Conservation (phyloP, 2,329 filamentous ascomycete genomes). For the Ceratocystis eucalypticola region DNA sequence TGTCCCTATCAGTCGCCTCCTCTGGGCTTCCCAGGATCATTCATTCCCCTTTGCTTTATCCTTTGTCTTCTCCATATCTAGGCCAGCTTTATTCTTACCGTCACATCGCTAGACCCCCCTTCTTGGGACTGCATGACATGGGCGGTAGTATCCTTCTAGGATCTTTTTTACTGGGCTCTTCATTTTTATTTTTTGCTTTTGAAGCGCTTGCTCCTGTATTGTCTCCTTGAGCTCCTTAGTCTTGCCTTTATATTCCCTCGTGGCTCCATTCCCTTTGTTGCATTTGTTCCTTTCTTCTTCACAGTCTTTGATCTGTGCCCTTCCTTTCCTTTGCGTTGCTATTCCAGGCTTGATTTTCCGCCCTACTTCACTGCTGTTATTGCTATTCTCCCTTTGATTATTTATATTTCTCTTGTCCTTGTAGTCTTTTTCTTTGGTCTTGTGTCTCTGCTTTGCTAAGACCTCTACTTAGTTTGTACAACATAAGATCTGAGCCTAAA, state of each 20-base stretch:
- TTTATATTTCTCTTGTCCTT: neutral
- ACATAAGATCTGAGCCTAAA: slow-evolving; percentile 4
- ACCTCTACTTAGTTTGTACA: slow-evolving; percentile 14
- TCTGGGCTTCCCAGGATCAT: neutral
- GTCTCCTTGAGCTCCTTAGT: neutral
- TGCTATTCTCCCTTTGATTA: neutral
- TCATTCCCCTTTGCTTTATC: neutral
- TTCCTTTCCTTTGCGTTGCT: neutral
- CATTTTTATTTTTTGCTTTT: neutral
- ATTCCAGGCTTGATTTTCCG: neutral
- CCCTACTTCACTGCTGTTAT: neutral
- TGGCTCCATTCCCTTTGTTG: neutral
- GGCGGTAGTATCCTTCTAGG: neutral
- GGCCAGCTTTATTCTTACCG: neutral
- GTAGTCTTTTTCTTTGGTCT: neutral
- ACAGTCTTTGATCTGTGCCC: slow-evolving; percentile 16
- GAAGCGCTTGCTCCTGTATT: neutral
- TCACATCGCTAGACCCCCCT: neutral
- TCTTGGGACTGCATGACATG: neutral
- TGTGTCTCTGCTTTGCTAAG: neutral
- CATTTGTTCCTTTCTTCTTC: slow-evolving; percentile 3
- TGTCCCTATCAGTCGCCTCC: neutral
- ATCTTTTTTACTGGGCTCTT: neutral
- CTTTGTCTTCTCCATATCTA: neutral
- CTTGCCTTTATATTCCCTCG: neutral